Conservation (phyloP, 1,284 basidiomycete species). For the Cryptococcus sp. region DNA sequence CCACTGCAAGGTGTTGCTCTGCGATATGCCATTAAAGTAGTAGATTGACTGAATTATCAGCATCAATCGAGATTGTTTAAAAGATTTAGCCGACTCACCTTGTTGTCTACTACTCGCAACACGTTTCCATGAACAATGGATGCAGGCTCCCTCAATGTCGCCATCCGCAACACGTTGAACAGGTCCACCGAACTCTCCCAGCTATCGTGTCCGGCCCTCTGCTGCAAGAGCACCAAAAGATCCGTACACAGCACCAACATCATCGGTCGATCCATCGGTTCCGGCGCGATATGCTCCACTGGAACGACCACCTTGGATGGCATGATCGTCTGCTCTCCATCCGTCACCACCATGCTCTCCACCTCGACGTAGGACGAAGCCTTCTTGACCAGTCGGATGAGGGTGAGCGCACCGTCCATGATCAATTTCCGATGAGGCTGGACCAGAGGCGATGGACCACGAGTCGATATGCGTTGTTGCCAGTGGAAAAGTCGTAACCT, state of each 20-base stretch:
- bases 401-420: conserved; percentile 74
- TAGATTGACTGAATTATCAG: conserved; percentile 60
- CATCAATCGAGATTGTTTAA: too few species aligned
- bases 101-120: conserved; percentile 47
- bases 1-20: conserved; percentile 80
- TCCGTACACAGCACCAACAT: conserved; percentile 59
- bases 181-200: conserved; percentile 69
- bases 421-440: conserved; percentile 93
- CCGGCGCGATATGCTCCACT: conserved; percentile 70
- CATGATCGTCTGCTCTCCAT: conserved; percentile 40
- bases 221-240: conserved; percentile 75
- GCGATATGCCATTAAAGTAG: conserved; percentile 79
- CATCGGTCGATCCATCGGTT: conserved; percentile 41
- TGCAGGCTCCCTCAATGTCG: conserved; percentile 79
- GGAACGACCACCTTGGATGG: conserved; percentile 62
- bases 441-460: conserved; percentile 90
- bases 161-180: conserved; percentile 89
- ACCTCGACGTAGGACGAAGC: conserved; percentile 76
- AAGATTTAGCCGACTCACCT: conserved; percentile 15
- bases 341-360: conserved; percentile 12
- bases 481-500: conserved; percentile 77
- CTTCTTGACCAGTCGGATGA: conserved; percentile 87
- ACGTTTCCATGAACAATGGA: conserved; percentile 81
- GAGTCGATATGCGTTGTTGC: conserved; percentile 85
- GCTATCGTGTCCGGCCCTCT: conserved; percentile 60